Conservation (phyloP, 257 asterid genomes). For the Solanum bukasovii region DNA sequence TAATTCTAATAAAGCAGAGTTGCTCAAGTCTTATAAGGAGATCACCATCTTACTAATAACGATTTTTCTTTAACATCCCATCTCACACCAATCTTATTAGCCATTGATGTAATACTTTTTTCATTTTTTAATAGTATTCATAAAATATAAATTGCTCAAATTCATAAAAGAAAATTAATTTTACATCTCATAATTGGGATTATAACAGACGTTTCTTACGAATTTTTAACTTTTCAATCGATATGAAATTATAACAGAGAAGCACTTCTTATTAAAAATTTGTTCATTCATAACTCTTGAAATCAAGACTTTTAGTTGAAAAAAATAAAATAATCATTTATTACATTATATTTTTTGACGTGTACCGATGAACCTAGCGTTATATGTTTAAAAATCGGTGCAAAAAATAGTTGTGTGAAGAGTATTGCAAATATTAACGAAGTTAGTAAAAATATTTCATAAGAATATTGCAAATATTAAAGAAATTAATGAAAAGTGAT, state of each 20-base stretch:
- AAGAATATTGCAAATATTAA: background rate
- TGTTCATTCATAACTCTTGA: background rate
- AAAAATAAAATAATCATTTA: background rate
- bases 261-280: background rate
- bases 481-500: background rate
- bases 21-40: accelerated
- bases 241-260: background rate
- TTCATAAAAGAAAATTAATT: background rate
- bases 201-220: background rate
- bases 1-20: background rate
- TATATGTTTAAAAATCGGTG: background rate
- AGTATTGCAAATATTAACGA: background rate
- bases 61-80: accelerated
- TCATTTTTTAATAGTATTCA: too few relatives aligned
- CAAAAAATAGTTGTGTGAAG: background rate
- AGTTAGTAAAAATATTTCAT: background rate
- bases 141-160: background rate
- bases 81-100: background rate
- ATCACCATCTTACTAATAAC: accelerated
- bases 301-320: background rate
- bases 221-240: background rate
- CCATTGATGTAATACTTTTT: background rate
- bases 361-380: background rate
- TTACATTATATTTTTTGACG: background rate
- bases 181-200: background rate